Base-by-base conservation (phyloP, 1,139 yeast species). In the Hyphopichia fennica region DNA sequence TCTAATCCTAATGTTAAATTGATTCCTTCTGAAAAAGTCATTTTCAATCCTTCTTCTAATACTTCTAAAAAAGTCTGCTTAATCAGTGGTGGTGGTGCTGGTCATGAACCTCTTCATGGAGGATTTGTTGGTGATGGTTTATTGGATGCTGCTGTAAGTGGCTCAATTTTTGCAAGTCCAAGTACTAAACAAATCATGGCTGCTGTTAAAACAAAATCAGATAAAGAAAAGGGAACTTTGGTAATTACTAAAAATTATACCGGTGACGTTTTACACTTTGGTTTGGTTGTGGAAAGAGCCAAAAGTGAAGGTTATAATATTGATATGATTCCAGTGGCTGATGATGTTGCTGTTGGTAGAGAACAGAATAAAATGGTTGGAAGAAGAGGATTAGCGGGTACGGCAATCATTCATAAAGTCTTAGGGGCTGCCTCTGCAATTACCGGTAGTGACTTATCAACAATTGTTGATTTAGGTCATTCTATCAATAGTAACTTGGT, bases 31-130 rank as follows among this genome's bases (percentile, higher is more conserved):
- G 95, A 88, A 56, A 81, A 81, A 50, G 86, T 88, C 2, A 79
- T 88, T 11, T 85, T 73, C 66, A 68, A 69, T 43, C 63, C 72
- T 5, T 45, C 57, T 36, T 57, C 70, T 2, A 59, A 67, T 33
- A 57, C 70, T 17, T 41, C 57, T n/a, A 63, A 67, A 23, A 83
- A 85, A 54, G 84, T 90, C 37, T 77, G 89, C 3, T 55, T 91
- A 28, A 57, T 72, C 33, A 62, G 69, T 38, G 77, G 77, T 9
- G 77, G 77, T 4, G 76, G 76, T 4, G 66, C 75, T 9, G 78
- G 98, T 31, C 98, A 91, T 60, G 97, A 91, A 63, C 97, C 97
- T 25, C 74, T 91, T 8, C 96, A 90, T 58, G 93, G 87, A 4
- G 97, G 96, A 0, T 90, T 81, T 58, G 93, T 91, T 13, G 97